Percentiles rank a stretch among this genome's conserved stretches.
Evolutionary conservation across 2,329 filamentous ascomycete genomes (phyloP).

Genomic region (Colletotrichum tropicicola): DNA sequence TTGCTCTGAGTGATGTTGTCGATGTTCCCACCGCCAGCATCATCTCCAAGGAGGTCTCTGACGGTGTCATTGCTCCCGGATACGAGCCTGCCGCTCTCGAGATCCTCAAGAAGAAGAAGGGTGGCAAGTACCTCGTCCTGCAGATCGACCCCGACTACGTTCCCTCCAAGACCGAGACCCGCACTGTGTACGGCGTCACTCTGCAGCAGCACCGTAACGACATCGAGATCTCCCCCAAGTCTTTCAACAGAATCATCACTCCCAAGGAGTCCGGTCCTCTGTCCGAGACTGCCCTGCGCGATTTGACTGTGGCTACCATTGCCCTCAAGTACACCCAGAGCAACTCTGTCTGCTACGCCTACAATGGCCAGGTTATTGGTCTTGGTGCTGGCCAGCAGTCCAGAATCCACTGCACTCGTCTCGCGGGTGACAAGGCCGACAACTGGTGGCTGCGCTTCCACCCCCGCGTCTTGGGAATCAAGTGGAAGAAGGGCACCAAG

Average conservation of each 20-base stretch:
- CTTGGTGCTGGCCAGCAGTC: slow-evolving; percentile 97
- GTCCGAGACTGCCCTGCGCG: slow-evolving; percentile 83
- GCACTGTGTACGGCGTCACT: slow-evolving; percentile 90
- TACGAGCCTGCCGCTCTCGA: slow-evolving; percentile 88
- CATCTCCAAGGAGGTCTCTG: slow-evolving; percentile 96
- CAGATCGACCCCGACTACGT: slow-evolving; percentile 91
- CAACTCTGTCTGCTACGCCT: slow-evolving; percentile 97
- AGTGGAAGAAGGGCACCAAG: slow-evolving; percentile 98
- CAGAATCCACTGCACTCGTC: slow-evolving; percentile 96
- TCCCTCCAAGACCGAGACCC: slow-evolving; percentile 81
- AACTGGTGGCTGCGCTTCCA: slow-evolving; percentile 99
- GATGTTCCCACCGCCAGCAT: slow-evolving; percentile 96
- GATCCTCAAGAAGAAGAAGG: slow-evolving; percentile 98
- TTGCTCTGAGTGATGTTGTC: slow-evolving; percentile 90
- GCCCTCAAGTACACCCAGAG: slow-evolving; percentile 99
- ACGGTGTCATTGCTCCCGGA: slow-evolving; percentile 92
- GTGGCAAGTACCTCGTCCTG: slow-evolving; percentile 93
- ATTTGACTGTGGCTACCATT: slow-evolving; percentile 94
- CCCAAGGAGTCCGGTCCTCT: slow-evolving; percentile 81
- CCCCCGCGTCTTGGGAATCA: slow-evolving; percentile 84
- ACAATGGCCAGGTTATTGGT: slow-evolving; percentile 92
- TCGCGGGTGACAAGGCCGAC: slow-evolving; percentile 97
- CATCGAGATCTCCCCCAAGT: slow-evolving; percentile 82
- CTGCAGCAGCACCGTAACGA: slow-evolving; percentile 95
- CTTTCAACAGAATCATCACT: slow-evolving; percentile 86